Base-by-base conservation (phyloP, 768 basidiomycete genomes). In the Gloeostereum incarnatum region DNA sequence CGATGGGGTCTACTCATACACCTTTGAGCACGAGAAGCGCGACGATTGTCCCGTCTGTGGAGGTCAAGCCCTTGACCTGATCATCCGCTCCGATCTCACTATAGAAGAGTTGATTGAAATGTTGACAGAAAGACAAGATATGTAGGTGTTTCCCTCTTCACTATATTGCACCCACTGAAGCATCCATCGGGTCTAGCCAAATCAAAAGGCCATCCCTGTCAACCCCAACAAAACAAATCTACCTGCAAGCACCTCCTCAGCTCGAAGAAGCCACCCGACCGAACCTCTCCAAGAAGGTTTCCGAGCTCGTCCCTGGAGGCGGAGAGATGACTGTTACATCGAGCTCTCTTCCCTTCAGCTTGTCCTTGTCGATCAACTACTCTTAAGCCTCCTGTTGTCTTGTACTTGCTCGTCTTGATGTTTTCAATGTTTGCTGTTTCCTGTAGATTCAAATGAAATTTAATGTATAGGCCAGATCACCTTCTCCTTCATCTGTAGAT, bases 31-130 rank as follows among this genome's bases (percentile, higher is more conserved):
- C 53, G 90, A 97, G 63, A 81, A 78, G 52, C 82, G 91, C 25
- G 71, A 74, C 1, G 90, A 98, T 52, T 99, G 96, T 56, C 96
- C 96, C 3, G 96, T 98, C 5, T 99, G 96, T 49, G 96, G 96
- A 4, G 93, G 92, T 23, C 87, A 94, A 56, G 66, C 85, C 0
- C 61, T 92, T 30, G 81, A 88, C 38, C 66, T 92, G 24, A 59
- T 69, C 1, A 72, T 96, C 42, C 75, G 67, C 40, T 66, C 67
- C 20, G 82, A 85, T 3, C 70, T 75, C 64, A 91, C 85, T 1
- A 73, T 99, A 18, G 91, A 96, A 50, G 67, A 76, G 36, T 62
- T 99, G 38, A 89, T 98, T 37, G 94, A 99, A 38, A 73, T 80
- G 62, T 63, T 98, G 45, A 68, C 77, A 2, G 92, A 91, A 60